Evolutionary conservation across 208 protist genomes (phyloP).

Genomic region (Wallacemonas sp.): DNA sequence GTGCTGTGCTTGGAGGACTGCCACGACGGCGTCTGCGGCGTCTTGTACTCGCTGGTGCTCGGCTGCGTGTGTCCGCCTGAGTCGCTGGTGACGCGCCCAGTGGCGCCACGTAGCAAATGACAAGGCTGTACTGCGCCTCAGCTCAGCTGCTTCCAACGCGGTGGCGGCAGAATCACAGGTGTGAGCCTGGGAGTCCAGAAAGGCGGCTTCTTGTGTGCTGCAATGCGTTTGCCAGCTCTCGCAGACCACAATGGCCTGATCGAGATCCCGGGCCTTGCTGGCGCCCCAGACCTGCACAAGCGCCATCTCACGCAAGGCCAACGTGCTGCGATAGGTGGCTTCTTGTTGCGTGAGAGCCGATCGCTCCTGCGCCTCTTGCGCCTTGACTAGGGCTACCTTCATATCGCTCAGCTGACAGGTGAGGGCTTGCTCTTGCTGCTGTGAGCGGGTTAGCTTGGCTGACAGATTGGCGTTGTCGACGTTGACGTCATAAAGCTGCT

Average conservation of each 20-base stretch:
- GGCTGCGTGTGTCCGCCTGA: neutral
- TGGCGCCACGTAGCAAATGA: neutral
- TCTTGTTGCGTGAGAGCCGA: slow-evolving; percentile 13
- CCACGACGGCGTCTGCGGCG: neutral
- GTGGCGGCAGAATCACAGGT: neutral
- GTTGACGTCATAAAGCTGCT: neutral
- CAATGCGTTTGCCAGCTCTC: slow-evolving; percentile 33
- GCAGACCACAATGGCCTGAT: slow-evolving; percentile 24
- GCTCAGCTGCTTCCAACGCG: neutral
- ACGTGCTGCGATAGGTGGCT: slow-evolving; percentile 15
- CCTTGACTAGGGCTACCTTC: neutral
- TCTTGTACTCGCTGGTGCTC: neutral
- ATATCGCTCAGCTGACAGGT: neutral
- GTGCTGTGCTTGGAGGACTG: neutral
- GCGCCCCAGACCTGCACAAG: slow-evolving; percentile 20
- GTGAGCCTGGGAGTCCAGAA: neutral
- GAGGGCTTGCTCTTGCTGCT: neutral
- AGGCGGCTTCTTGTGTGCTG: slow-evolving; percentile 4
- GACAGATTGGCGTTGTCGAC: neutral
- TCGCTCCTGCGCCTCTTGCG: slow-evolving; percentile 18
- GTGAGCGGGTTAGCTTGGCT: neutral
- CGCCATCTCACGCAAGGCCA: slow-evolving; percentile 20
- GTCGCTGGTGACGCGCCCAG: neutral
- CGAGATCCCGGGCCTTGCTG: slow-evolving; percentile 14
- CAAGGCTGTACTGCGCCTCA: neutral